Base-by-base conservation (phyloP, 179 eudicot genomes). In the Patellifolia procumbens region DNA sequence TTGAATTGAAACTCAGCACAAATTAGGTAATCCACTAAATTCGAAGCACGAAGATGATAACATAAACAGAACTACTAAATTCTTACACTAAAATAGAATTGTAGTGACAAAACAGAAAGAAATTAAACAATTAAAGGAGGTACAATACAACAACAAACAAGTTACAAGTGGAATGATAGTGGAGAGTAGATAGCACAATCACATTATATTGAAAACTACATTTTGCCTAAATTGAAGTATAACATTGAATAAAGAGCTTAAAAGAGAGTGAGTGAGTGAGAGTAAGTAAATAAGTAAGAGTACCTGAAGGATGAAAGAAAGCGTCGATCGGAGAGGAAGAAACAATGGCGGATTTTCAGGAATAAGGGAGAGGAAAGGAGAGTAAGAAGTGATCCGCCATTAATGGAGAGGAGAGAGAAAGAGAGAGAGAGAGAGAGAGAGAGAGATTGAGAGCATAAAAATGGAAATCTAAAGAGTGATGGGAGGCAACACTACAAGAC, bases 381-480 rank as follows among this genome's bases (percentile, higher is more conserved):
- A 55, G 66, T 16, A 51, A 32, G 17, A 29, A 45, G 75, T 58
- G 72, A 71, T 81, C 78, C 76, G 84, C 81, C 84, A 81, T 81
- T 77, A 73, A 77, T 76, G 81, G 72, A n/a, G 35, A 62, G 55
- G 39, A 28, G 62, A 76, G 74, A 81, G 77, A 79, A 69, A 76
- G n/a, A n/a, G n/a, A 67, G 59, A 68, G 67, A 2, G 26, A 59
- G 24, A 20, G 24, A 12, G 73, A 70, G 64, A 70, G 51, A 58
- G 70, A 39, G 17, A 74, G 46, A 12, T 17, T 51, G 70, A 24
- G 61, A 48, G 70, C 70, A 67, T 58, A 73, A 35, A 58, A 26
- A 24, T 58, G 55, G 20, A 66, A 78, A 72, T 62, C 51, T 15
- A 60, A 68, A 48, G 39, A 22, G 35, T 63, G 26, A 51, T 43